Conservation (phyloP, 441 rosid genomes). For the Cnidoscolus chayamansa region DNA sequence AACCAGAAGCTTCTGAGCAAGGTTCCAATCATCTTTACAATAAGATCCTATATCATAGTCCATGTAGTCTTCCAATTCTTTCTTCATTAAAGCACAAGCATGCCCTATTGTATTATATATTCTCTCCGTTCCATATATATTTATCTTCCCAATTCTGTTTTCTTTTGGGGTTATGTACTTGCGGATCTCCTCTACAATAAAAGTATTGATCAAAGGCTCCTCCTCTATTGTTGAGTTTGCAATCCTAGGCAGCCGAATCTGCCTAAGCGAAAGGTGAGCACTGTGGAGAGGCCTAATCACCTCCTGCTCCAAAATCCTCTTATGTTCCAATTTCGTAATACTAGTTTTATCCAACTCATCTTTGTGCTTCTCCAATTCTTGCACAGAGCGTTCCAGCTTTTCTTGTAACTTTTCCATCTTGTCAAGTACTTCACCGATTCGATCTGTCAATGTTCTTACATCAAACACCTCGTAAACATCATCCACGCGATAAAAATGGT, state of each 20-base stretch:
- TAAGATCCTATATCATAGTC: constrained; percentile 78
- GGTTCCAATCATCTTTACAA: constrained; percentile 79
- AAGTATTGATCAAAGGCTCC: constrained; percentile 65
- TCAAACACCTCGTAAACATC: constrained; percentile 49
- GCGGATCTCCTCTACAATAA: constrained; percentile 65
- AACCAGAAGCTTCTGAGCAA: constrained; percentile 73
- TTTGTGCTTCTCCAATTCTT: constrained; percentile 58
- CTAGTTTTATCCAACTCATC: constrained; percentile 30
- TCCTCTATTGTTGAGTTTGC: constrained; percentile 43
- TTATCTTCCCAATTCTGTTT: constrained; percentile 52
- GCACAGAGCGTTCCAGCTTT: constrained; percentile 54
- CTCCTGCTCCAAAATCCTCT: constrained; percentile 58
- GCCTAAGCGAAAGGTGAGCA: constrained; percentile 63
- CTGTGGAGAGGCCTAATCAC: constrained; percentile 63
- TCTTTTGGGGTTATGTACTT: constrained; percentile 69
- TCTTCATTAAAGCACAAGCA: constrained; percentile 66
- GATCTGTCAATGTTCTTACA: constrained; percentile 37
- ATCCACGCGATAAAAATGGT: constrained; percentile 42
- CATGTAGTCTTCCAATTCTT: constrained; percentile 73
- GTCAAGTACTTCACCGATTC: constrained; percentile 51
- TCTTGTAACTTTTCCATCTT: constrained; percentile 55
- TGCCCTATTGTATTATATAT: constrained; percentile 73
- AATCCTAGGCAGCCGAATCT: constrained; percentile 56
- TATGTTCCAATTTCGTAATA: constrained; percentile 45
- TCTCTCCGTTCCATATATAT: constrained; percentile 65